Base-by-base conservation (phyloP, 192 early-diverging fungal species). In the Linnemannia exigua region DNA sequence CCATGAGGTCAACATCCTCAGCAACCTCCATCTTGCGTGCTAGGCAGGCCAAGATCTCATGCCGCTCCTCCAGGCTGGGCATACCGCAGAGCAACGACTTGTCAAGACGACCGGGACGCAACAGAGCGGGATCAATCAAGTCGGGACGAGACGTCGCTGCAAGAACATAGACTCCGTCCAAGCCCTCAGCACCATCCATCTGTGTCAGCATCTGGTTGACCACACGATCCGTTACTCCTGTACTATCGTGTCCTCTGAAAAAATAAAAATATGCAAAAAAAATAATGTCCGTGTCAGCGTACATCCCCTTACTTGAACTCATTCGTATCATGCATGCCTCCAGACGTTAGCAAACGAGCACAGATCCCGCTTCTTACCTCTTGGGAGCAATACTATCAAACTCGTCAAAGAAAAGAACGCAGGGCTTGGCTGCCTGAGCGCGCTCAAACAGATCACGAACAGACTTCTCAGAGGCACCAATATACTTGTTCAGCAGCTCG, bases 181-280 rank as follows among this genome's bases (percentile, higher is more conserved):
- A 87, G 0, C 97, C 97, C 88, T 99, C 97, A 0, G 98, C 98
- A 78, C 98, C 98, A 85, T 99, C 98, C 97, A 99, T 98, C 81
- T 97, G 95, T 8, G 98, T 99, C 82, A 99, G 78, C 90, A 99
- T 95, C 88, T 99, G 98, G 88, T 99, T 99, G 25, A 99, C 98
- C 0, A 99, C 98, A 50, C 98, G 92, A 84, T 99, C 98, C 0
- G 98, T 99, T 8, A 99, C 98, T 70, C 98, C 98, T 9, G 98
- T 97, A 84, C 97, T 99, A 80, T 99, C 98, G 54, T 97, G 96
- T n/a, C 98, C 98, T 85, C 97, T 94, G 69, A 66, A 22, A 51
- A 15, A 48, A 37, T 37, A 25, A 0, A 50, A 46, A 67, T 71
- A 63, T 50, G 67, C 35, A 81, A 66, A 2, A 25, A 54, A 67